phyloP scores from a whole-genome alignment of 116 monocot genomes.

The Posidonia oceanica region DNA sequence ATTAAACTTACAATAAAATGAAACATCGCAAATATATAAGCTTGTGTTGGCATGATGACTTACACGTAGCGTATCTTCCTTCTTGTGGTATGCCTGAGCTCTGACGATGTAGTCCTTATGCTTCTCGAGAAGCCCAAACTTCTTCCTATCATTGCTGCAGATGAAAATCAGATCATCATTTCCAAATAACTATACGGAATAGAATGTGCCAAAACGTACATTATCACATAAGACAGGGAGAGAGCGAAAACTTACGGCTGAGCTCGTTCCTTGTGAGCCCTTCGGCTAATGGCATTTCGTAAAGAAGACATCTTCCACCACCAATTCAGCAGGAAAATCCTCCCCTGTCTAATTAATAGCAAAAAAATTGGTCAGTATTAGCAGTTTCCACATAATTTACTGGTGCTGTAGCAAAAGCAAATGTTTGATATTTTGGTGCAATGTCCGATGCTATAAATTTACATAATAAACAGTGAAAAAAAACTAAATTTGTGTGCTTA shows the following conservation, averaged over 20 bases:
- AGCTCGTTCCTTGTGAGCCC: conserved; percentile 88
- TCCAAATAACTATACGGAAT: too few species aligned
- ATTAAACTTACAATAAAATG: not conserved
- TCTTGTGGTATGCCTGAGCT: conserved; percentile 67
- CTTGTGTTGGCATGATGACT: not conserved
- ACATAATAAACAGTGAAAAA: too few species aligned
- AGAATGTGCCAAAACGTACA: not conserved
- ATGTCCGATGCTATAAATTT: too few species aligned
- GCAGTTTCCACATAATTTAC: too few species aligned
- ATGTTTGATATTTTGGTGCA: too few species aligned
- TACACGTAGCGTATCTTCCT: conserved; percentile 65
- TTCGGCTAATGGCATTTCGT: conserved; percentile 58
- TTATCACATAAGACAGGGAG: not conserved
- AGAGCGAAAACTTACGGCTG: conserved; percentile 55
- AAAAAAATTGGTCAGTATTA: too few species aligned
- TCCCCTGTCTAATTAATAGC: too few species aligned
- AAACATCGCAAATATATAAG: not conserved
- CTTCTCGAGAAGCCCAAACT: conserved; percentile 89
- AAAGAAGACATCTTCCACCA: conserved; percentile 64
- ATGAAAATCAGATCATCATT: not conserved
- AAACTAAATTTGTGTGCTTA: too few species aligned
- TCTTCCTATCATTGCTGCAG: conserved; percentile 53
- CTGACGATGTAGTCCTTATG: conserved; percentile 89
- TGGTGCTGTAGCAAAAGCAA: too few species aligned
- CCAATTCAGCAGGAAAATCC: too few species aligned